These are phyloP conservation scores for Ophiostoma angusticollis DNA, from an alignment of 2,329 filamentous ascomycete genomes.

Conservation along the genomic window DNA sequence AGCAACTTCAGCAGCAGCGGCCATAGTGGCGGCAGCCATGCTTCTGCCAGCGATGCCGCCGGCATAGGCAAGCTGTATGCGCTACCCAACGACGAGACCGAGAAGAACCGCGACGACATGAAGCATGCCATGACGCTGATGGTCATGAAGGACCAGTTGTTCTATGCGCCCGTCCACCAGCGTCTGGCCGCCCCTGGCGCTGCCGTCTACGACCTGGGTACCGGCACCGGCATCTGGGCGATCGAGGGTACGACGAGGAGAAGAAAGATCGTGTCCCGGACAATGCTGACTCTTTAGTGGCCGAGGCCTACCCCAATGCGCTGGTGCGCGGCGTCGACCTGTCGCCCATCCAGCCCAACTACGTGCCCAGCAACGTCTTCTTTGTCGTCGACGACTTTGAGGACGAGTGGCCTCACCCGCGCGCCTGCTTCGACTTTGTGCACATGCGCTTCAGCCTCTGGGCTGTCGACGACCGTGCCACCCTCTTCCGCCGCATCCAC, in stretches of 20 bases:
- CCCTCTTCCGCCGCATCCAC: constrained; percentile 30
- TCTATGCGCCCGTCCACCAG: constrained; percentile 31
- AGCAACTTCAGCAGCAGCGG: constrained; percentile 9
- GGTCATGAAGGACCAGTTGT: constrained; percentile 25
- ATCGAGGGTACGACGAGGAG: no score
- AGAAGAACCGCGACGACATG: constrained; percentile 29
- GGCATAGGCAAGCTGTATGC: constrained; percentile 13
- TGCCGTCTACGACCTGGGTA: constrained; percentile 35
- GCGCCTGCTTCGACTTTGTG: constrained; percentile 34
- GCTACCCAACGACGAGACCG: constrained; percentile 28
- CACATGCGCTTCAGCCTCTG: constrained; percentile 35
- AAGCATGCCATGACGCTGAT: constrained; percentile 26
- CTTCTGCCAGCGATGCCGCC: neutral
- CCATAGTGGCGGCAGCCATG: constrained; percentile 1
- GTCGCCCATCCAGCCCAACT: constrained; percentile 39
- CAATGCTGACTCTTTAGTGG: no score
- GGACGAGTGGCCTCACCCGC: constrained; percentile 35
- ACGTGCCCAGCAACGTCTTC: constrained; percentile 37
- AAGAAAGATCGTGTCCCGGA: no score
- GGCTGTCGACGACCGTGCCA: constrained; percentile 28
- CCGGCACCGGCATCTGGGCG: constrained; percentile 39
- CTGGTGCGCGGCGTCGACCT: constrained; percentile 36
- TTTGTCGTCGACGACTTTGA: constrained; percentile 42
- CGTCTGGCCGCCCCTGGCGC: constrained; percentile 26
- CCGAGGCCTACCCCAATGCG: constrained; percentile 31